Conservation (phyloP, 305 asterid species). For the Fraxinus xanthoxyloides region DNA sequence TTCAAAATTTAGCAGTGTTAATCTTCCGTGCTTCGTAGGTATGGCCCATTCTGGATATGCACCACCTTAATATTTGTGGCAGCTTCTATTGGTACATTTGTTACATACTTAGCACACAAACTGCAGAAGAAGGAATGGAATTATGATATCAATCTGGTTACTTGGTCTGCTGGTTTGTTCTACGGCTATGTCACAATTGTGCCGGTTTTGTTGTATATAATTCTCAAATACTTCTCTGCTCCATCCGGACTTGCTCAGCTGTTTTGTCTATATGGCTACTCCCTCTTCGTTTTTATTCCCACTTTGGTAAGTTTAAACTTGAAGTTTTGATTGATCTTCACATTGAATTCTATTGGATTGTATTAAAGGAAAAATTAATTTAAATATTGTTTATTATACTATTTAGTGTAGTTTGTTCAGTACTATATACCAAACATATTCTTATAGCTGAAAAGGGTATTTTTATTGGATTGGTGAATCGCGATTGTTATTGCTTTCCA, state of each 20-base stretch:
- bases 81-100: constrained; percentile 94
- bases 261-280: constrained; percentile 92
- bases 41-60: constrained; percentile 99
- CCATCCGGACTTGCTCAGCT: constrained; percentile 86
- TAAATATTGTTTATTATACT: not conserved
- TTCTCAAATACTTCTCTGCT: constrained; percentile 96
- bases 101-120: constrained; percentile 88
- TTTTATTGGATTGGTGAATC: not conserved
- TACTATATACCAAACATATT: not conserved
- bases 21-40: constrained; percentile 42
- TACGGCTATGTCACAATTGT: constrained; percentile 85
- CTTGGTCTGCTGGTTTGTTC: constrained; percentile 96
- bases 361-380: not conserved
- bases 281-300: constrained; percentile 91
- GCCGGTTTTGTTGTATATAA: constrained; percentile 68
- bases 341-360: not conserved
- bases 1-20: constrained; percentile 9
- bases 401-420: not conserved
- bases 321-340: not conserved
- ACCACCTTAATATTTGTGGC: constrained; percentile 93
- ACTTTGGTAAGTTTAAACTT: constrained; percentile 69
- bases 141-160: constrained; percentile 79
- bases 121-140: constrained; percentile 75
- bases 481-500: constrained; percentile 33
- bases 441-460: not conserved